Percentiles rank a stretch among this genome's conserved stretches.
phyloP scores from a whole-genome alignment of 2,329 filamentous ascomycete species.

The Trichoderma hamatum region DNA sequence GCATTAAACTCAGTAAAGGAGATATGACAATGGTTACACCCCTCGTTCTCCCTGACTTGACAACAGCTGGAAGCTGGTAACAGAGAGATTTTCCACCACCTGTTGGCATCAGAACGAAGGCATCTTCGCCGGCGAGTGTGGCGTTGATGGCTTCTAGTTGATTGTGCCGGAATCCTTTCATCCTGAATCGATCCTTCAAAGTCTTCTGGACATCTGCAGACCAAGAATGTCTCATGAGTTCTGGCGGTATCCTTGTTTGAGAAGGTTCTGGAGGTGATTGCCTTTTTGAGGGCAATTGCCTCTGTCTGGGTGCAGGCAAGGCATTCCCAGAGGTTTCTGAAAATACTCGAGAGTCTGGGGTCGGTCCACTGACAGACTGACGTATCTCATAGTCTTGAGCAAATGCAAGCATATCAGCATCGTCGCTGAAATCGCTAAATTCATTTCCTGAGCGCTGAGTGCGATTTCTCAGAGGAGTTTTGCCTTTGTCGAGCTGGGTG shows the following conservation, averaged over 20 bases:
- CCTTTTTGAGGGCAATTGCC: constrained; percentile 38
- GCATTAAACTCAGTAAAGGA: constrained; percentile 92
- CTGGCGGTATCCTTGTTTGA: constrained; percentile 48
- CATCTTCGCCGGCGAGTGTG: constrained; percentile 82
- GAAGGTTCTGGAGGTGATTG: constrained; percentile 33
- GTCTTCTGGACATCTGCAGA: constrained; percentile 79
- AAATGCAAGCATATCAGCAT: constrained; percentile 56
- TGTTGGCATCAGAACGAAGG: constrained; percentile 96
- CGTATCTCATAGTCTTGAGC: constrained; percentile 54
- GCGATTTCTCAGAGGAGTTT: constrained; percentile 17
- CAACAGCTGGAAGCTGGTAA: constrained; percentile 89
- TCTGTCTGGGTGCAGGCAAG: constrained; percentile 39
- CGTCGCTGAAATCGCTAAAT: constrained; percentile 54
- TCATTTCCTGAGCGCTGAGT: constrained; percentile 37
- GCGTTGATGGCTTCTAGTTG: constrained; percentile 96
- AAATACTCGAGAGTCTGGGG: constrained; percentile 43
- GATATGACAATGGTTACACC: constrained; percentile 96
- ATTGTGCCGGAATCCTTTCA: constrained; percentile 85
- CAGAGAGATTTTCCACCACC: constrained; percentile 96
- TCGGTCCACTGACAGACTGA: constrained; percentile 37
- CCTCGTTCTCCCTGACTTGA: constrained; percentile 76
- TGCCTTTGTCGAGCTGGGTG: constrained; percentile 15
- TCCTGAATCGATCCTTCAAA: constrained; percentile 80
- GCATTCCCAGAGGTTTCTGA: constrained; percentile 55
- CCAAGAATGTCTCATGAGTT: constrained; percentile 73